phyloP scores from a whole-genome alignment of 345 rosid species.

The Barbarea vulgaris region DNA sequence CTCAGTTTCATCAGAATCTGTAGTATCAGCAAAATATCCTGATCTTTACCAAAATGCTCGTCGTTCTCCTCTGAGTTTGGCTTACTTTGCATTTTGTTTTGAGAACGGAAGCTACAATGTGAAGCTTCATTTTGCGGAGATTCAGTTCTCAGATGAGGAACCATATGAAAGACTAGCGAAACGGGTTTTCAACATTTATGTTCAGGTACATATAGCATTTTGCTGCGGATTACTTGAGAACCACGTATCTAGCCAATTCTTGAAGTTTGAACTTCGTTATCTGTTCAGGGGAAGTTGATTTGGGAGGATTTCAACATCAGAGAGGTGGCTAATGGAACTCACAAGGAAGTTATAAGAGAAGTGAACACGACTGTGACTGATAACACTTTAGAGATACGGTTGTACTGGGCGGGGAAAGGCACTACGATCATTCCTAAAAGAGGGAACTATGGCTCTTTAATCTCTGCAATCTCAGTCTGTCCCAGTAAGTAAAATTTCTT shows the following conservation, averaged over 20 bases:
- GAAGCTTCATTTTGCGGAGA: conserved; percentile 68
- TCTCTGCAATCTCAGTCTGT: conserved; percentile 64
- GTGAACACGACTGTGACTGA: conserved; percentile 44
- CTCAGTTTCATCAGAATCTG: conserved; percentile 22
- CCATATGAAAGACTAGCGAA: conserved; percentile 55
- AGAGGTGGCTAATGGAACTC: conserved; percentile 51
- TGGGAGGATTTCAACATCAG: conserved; percentile 56
- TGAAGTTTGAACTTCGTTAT: neutral
- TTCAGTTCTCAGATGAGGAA: conserved; percentile 51
- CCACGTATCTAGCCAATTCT: neutral
- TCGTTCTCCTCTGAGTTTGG: conserved; percentile 59
- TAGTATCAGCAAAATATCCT: conserved; percentile 33
- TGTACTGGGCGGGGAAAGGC: conserved; percentile 75
- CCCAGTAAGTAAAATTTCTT: conserved; percentile 36
- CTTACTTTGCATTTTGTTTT: conserved; percentile 65
- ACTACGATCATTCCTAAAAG: conserved; percentile 51
- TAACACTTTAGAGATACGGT: conserved; percentile 54
- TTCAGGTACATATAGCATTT: conserved; percentile 32
- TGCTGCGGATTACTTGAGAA: neutral
- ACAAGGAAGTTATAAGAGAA: conserved; percentile 37
- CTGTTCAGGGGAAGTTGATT: conserved; percentile 46
- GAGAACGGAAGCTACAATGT: conserved; percentile 62
- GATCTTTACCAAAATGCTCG: conserved; percentile 57
- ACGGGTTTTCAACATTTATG: conserved; percentile 53
- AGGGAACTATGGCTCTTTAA: conserved; percentile 65